Percentiles rank a stretch among this genome's conserved stretches.
phyloP scores from a whole-genome alignment of 495 filamentous ascomycete species.

The Chaetomium tenue region DNA sequence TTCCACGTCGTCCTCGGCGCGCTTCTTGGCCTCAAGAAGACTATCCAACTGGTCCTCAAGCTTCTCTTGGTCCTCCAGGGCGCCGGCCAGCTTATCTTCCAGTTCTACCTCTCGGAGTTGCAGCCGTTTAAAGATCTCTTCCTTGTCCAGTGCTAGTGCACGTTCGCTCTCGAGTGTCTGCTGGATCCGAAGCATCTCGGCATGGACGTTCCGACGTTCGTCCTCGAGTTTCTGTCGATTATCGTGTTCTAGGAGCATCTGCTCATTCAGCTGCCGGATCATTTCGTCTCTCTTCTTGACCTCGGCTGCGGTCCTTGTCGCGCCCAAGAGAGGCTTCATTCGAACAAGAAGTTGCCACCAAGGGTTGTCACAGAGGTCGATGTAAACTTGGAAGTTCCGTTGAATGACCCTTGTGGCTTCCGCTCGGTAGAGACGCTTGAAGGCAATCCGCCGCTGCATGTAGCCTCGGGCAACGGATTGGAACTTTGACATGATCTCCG shows the following conservation, averaged over 20 bases:
- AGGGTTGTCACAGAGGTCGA: constrained; percentile 82
- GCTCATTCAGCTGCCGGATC: constrained; percentile 79
- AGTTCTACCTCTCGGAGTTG: constrained; percentile 85
- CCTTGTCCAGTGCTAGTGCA: constrained; percentile 91
- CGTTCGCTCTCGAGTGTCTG: constrained; percentile 94
- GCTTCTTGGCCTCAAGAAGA: constrained; percentile 84
- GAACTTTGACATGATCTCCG: constrained; percentile 90
- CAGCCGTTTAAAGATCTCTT: constrained; percentile 96
- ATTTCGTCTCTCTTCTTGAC: constrained; percentile 92
- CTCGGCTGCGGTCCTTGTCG: constrained; percentile 83
- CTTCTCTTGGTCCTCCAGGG: constrained; percentile 91
- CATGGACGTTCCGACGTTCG: constrained; percentile 80
- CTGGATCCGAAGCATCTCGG: constrained; percentile 83
- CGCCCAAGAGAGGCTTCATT: constrained; percentile 92
- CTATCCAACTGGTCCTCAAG: constrained; percentile 92
- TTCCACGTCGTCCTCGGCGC: constrained; percentile 79
- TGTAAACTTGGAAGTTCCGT: constrained; percentile 84
- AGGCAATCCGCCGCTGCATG: constrained; percentile 77
- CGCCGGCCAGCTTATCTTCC: constrained; percentile 84
- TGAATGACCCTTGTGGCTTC: constrained; percentile 96
- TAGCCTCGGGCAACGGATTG: constrained; percentile 90
- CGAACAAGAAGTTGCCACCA: constrained; percentile 97
- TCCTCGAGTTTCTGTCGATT: constrained; percentile 85
- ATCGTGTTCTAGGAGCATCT: constrained; percentile 72
- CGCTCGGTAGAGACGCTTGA: constrained; percentile 88